Percentiles rank a stretch among this genome's conserved stretches.
Conservation (phyloP, 345 rosid species). For the Luvunga scandens region DNA sequence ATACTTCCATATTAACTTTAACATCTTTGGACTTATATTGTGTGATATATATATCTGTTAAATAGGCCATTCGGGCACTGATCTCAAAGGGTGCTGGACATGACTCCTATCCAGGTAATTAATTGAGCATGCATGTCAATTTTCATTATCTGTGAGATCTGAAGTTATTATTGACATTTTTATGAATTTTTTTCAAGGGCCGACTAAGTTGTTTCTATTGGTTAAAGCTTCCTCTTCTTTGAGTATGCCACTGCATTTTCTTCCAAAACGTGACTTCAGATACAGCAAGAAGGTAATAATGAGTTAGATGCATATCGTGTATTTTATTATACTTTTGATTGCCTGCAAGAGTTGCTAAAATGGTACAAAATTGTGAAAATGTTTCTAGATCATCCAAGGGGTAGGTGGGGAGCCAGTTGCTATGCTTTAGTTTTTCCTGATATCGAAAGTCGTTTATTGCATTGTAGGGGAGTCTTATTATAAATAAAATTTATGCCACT, state of each 20-base stretch:
- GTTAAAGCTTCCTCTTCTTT: conserved; percentile 73
- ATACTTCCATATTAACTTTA: neutral
- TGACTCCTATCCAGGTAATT: conserved; percentile 67
- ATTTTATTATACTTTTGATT: neutral
- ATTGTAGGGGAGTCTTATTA: neutral
- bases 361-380: neutral
- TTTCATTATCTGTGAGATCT: neutral
- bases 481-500: neutral
- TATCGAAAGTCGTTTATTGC: neutral
- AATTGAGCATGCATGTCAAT: conserved; percentile 5
- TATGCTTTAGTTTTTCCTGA: neutral
- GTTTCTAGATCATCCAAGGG: neutral
- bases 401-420: neutral
- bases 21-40: neutral
- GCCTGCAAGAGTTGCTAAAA: neutral
- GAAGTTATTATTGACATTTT: neutral
- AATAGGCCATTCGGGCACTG: conserved; percentile 72
- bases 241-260: conserved; percentile 75
- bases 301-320: neutral
- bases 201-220: conserved; percentile 72
- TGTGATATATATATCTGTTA: neutral
- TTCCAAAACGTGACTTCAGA: conserved; percentile 92
- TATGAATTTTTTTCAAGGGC: conserved; percentile 43
- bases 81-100: conserved; percentile 83
- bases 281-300: conserved; percentile 68